Base-by-base conservation (phyloP, 1,284 basidiomycete species). In the Pascua sp. region DNA sequence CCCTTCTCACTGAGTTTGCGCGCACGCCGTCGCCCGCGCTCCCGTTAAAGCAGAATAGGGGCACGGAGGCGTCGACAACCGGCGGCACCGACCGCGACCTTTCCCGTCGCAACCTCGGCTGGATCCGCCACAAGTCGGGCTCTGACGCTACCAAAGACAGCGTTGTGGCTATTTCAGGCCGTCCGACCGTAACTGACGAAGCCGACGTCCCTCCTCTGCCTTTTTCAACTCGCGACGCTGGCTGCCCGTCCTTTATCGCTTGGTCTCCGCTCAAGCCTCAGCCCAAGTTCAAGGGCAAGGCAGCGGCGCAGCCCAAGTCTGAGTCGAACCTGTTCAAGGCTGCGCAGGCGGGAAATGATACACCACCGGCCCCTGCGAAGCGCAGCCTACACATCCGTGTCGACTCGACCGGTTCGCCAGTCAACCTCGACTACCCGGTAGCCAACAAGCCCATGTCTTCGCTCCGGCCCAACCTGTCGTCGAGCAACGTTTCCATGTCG, bases 51-150 rank as follows among this genome's bases (percentile, higher is more conserved):
- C 16, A 47, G 2, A 13, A 59, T 7, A 49, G 58, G 13, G 60
- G 53, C 2, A 54, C 40, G 1, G 15, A 49, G 11, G 39, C 49
- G 13, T 54, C 50, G n/a, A 37, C 37, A 4, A 56, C 60, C 43
- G 51, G n/a, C 32, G 49, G 44, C n/a, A 46, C 55, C 17, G 59
- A 8, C 48, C 46, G 7, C n/a, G 32, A 18, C 55, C 50, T 11
- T 68, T 61, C 8, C 12, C 57, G 73, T 42, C 57, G 67, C 41
- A 69, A 68, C 17, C 53, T 75, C 4, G 71, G 71, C 11, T 75
- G 73, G 73, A 63, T 65, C 12, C 65, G 70, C 41, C 63, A 67
- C 43, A 56, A 70, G 38, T 47, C 42, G 4, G 64, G 59, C 43
- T 66, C 67, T 15, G 69, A 71, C 49, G 69, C 16, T 5, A 9